Conservation (phyloP, 352 stramenopile species). For the Thalassiosira gravida region DNA sequence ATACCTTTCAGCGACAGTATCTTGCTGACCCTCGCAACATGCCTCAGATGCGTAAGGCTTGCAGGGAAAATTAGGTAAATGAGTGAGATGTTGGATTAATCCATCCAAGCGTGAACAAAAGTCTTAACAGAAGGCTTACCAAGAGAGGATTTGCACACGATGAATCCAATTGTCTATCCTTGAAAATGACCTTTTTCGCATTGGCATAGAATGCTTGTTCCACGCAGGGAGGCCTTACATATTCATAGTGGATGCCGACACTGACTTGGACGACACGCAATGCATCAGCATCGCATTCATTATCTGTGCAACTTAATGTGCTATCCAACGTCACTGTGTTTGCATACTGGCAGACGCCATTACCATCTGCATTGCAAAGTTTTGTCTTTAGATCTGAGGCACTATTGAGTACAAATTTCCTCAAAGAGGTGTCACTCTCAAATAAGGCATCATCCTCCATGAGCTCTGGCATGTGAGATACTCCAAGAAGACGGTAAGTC, state of each 20-base stretch:
- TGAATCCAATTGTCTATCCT: conserved; percentile 35
- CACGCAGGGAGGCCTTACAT: conserved; percentile 72
- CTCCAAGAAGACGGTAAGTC: conserved; percentile 58
- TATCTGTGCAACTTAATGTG: conserved; percentile 39
- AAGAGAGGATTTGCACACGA: conserved; percentile 63
- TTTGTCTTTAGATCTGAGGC: conserved; percentile 40
- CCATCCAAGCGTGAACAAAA: no score
- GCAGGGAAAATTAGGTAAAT: conserved; percentile 13
- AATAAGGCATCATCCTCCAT: conserved; percentile 51
- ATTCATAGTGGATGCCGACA: conserved; percentile 76
- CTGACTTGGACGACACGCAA: conserved; percentile 69
- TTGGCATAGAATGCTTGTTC: conserved; percentile 73
- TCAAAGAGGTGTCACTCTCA: conserved; percentile 39
- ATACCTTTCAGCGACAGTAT: conserved; percentile 38
- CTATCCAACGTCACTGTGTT: conserved; percentile 55
- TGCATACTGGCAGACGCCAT: conserved; percentile 53
- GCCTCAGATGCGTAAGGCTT: conserved; percentile 53
- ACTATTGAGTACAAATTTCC: conserved; percentile 43
- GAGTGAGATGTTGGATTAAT: not conserved
- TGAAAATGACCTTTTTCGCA: conserved; percentile 61
- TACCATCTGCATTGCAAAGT: conserved; percentile 56
- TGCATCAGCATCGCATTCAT: conserved; percentile 75
- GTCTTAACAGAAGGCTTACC: conserved; percentile 9
- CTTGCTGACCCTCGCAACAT: conserved; percentile 33
- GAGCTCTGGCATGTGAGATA: conserved; percentile 42